These are phyloP conservation scores for Stemphylium beticola DNA, from an alignment of 2,329 filamentous ascomycete genomes.

Conservation along the genomic window DNA sequence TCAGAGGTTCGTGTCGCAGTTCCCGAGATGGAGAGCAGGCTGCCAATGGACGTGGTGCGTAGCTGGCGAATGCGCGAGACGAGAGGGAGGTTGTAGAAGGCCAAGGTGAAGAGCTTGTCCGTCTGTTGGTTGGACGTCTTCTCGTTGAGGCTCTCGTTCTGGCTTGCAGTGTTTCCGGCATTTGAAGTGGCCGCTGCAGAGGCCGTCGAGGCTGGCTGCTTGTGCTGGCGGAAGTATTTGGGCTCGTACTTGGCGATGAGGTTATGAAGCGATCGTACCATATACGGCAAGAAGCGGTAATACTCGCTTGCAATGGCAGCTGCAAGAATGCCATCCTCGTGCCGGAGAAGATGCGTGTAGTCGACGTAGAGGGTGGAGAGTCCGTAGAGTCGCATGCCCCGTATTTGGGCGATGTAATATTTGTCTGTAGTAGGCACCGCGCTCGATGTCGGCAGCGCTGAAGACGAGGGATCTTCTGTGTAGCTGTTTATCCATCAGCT, in stretches of 20 bases:
- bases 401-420: conserved; percentile 85
- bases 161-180: conserved; percentile 63
- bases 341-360: conserved; percentile 80
- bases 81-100: conserved; percentile 90
- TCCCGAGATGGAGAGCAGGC: conserved; percentile 92
- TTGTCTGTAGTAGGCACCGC: conserved; percentile 73
- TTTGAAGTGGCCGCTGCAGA: conserved; percentile 73
- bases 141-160: conserved; percentile 63
- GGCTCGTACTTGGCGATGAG: conserved; percentile 95
- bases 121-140: conserved; percentile 93
- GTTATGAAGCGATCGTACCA: conserved; percentile 87
- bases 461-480: conserved; percentile 70
- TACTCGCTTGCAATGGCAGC: conserved; percentile 88
- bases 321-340: conserved; percentile 80
- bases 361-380: conserved; percentile 89
- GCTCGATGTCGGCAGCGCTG: conserved; percentile 69
- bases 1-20: conserved; percentile 97
- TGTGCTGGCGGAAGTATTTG: conserved; percentile 90
- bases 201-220: conserved; percentile 77
- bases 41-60: conserved; percentile 87
- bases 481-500: conserved; percentile 54
- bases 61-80: conserved; percentile 86
- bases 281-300: conserved; percentile 92
- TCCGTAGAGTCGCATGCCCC: conserved; percentile 73
- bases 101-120: conserved; percentile 91